Evolutionary conservation across 257 asterid species (phyloP).

Genomic region (Penstemon davidsonii): DNA sequence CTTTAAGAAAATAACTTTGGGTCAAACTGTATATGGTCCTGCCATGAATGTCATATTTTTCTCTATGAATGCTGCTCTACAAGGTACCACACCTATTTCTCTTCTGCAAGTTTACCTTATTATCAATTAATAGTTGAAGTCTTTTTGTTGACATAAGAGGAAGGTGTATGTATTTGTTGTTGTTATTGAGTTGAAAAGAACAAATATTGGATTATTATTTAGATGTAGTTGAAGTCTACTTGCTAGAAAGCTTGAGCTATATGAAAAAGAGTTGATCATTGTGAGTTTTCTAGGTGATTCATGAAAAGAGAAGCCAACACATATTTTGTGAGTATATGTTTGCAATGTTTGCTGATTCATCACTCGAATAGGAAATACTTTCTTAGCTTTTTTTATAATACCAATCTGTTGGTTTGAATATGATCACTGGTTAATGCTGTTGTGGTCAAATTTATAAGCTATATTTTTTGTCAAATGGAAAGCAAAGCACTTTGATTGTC

Average conservation of each 20-base stretch:
- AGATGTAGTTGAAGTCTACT: too few species aligned
- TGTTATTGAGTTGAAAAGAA: not conserved
- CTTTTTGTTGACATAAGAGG: not conserved
- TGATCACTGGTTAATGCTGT: not conserved
- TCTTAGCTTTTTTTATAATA: too few species aligned
- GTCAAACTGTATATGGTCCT: conserved; percentile 80
- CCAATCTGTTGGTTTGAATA: too few species aligned
- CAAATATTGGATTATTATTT: too few species aligned
- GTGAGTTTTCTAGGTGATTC: too few species aligned
- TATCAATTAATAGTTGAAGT: not conserved
- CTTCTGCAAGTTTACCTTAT: not conserved
- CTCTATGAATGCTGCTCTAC: conserved; percentile 80
- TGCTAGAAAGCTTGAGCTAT: too few species aligned
- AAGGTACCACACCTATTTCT: conserved; percentile 48
- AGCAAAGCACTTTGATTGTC: not conserved
- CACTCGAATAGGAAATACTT: too few species aligned
- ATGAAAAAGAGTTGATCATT: too few species aligned
- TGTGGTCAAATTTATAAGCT: not conserved
- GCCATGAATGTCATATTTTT: conserved; percentile 69
- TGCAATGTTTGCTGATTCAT: conserved; percentile 4
- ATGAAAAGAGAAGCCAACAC: too few species aligned
- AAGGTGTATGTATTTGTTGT: not conserved
- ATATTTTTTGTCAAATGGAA: not conserved
- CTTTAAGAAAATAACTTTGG: conserved; percentile 72
- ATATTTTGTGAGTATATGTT: not conserved